These are phyloP conservation scores for Saturnispora silvae DNA, from an alignment of 805 yeast genomes.

Conservation along the genomic window DNA sequence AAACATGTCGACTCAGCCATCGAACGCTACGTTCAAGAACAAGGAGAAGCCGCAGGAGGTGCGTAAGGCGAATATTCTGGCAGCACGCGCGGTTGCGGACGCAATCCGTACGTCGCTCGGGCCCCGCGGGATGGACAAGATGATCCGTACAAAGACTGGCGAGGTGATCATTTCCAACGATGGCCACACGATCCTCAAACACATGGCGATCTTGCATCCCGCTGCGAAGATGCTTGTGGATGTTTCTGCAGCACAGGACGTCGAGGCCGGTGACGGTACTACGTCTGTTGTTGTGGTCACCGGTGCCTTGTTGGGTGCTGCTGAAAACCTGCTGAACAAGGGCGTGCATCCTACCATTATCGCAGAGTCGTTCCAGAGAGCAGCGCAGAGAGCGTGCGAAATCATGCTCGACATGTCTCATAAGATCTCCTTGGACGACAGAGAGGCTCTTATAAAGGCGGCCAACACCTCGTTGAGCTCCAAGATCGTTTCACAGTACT, in stretches of 20 bases:
- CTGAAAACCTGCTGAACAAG: slow-evolving; percentile 77
- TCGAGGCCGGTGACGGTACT: slow-evolving; percentile 99
- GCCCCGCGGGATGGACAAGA: slow-evolving; percentile 99
- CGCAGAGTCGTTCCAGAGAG: slow-evolving; percentile 86
- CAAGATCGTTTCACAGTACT: slow-evolving; percentile 90
- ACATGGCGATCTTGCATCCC: slow-evolving; percentile 98
- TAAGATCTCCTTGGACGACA: slow-evolving; percentile 66
- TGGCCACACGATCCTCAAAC: slow-evolving; percentile 93
- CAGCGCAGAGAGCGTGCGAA: slow-evolving; percentile 75
- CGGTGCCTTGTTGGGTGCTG: slow-evolving; percentile 90
- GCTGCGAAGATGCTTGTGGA: slow-evolving; percentile 97
- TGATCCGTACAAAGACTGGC: slow-evolving; percentile 90
- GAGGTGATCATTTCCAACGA: slow-evolving; percentile 93
- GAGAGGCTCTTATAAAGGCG: slow-evolving; percentile 78
- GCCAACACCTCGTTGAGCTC: slow-evolving; percentile 91
- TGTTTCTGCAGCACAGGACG: slow-evolving; percentile 94
- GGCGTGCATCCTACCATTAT: slow-evolving; percentile 95
- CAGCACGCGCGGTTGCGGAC: slow-evolving; percentile 91
- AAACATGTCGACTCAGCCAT: slow-evolving; percentile 7
- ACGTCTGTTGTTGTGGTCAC: slow-evolving; percentile 94
- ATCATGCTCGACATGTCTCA: slow-evolving; percentile 77
- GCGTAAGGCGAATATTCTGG: slow-evolving; percentile 76
- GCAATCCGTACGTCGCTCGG: slow-evolving; percentile 94
- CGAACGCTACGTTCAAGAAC: slow-evolving; percentile 80
- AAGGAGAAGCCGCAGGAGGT: slow-evolving; percentile 94